Conservation (phyloP, 2,329 filamentous ascomycete species). For the Ascochyta clinopodiicola region DNA sequence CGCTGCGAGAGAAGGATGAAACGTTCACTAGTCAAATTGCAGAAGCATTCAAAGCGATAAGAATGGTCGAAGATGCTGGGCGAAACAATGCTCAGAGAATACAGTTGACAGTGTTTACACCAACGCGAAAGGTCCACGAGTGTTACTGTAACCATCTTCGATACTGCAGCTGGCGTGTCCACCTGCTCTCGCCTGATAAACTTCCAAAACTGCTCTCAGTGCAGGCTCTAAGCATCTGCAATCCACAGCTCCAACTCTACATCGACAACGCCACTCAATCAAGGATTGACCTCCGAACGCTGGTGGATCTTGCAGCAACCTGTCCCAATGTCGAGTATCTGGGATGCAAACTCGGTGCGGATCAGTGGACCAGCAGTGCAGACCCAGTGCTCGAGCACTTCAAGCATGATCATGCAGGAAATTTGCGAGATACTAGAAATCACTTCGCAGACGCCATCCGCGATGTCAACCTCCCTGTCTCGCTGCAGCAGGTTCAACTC, state of each 20-base stretch:
- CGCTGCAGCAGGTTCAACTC: constrained; percentile 19
- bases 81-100: neutral
- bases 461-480: constrained; percentile 10
- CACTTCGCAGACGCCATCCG: constrained; percentile 21
- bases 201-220: constrained; percentile 18
- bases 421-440: constrained; percentile 24
- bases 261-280: neutral
- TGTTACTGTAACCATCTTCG: constrained; percentile 1
- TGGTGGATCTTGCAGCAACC: constrained; percentile 16
- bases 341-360: constrained; percentile 6
- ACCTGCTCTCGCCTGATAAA: constrained; percentile 15
- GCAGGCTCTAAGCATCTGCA: constrained; percentile 8
- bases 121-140: neutral
- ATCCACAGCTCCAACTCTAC: neutral
- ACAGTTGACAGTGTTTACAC: neutral
- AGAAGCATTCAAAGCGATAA: neutral
- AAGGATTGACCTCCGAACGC: constrained; percentile 22
- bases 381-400: constrained; percentile 1
- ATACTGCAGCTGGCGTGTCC: constrained; percentile 17
- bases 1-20: neutral
- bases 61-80: neutral
- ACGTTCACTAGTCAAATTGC: neutral
- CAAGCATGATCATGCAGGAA: constrained; percentile 23
- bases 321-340: constrained; percentile 10
- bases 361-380: constrained; percentile 3